phyloP scores from a whole-genome alignment of 257 asterid genomes.

The Asclepias syriaca region DNA sequence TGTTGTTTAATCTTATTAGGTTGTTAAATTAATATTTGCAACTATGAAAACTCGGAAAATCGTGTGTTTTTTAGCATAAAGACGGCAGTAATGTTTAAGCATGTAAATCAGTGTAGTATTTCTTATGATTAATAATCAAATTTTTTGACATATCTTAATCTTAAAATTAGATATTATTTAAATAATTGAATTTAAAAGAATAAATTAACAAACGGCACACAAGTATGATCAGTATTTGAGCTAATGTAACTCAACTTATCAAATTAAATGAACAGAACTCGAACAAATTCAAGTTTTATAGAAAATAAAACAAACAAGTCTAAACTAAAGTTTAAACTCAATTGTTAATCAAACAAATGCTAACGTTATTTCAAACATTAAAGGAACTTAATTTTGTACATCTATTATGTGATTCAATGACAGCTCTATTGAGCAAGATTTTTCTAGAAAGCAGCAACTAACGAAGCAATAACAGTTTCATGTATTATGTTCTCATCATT shows the following conservation, averaged over 20 bases:
- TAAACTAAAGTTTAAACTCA: background rate
- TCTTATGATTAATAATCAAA: no score
- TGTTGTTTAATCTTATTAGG: background rate
- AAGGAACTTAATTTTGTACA: no score
- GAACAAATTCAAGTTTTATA: background rate
- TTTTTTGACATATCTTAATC: background rate
- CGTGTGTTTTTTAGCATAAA: background rate
- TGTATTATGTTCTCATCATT: background rate
- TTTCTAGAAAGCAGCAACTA: background rate
- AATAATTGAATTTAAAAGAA: background rate
- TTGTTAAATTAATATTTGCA: no score
- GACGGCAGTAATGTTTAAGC: background rate
- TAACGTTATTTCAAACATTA: no score
- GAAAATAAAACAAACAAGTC: background rate
- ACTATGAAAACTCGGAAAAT: background rate
- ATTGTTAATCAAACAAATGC: background rate
- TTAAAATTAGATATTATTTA: no score
- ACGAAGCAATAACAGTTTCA: background rate
- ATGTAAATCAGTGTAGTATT: background rate
- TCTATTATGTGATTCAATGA: background rate
- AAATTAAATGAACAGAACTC: background rate
- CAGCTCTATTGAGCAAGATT: background rate
- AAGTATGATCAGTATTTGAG: background rate
- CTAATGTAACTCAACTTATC: background rate
- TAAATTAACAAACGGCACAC: background rate